A percentile compares a stretch with the other conserved stretches of the same genome.
phyloP scores from a whole-genome alignment of 225 moss, liverwort and hornwort species.

The Rhytidiadelphus loreus region DNA sequence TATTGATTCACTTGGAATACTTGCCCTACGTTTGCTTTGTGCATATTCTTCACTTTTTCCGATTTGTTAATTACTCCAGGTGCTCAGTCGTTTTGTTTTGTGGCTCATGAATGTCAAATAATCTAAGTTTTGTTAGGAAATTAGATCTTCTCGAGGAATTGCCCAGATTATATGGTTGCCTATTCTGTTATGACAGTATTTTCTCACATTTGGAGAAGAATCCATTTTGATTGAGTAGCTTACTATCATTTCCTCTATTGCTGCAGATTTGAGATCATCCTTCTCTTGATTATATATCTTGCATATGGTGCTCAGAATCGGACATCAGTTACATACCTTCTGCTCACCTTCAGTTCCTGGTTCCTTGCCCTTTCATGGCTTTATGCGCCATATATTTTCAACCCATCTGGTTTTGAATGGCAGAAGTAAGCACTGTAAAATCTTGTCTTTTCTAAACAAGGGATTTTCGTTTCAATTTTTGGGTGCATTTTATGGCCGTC shows the following conservation, averaged over 20 bases:
- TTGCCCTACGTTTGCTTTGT: neutral
- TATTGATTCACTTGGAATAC: neutral
- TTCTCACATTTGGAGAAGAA: neutral
- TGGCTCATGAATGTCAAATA: neutral
- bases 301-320: conserved; percentile 78
- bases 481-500: neutral
- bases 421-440: conserved; percentile 67
- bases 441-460: neutral
- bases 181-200: neutral
- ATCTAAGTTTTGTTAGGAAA: neutral
- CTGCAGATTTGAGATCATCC: conserved; percentile 86
- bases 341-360: conserved; percentile 97
- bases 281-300: conserved; percentile 77
- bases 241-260: neutral
- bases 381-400: conserved; percentile 95
- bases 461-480: neutral
- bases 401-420: conserved; percentile 99
- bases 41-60: neutral
- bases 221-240: neutral
- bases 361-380: conserved; percentile 95
- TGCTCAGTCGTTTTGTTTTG: neutral
- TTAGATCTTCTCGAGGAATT: neutral
- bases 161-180: neutral
- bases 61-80: neutral
- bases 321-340: conserved; percentile 54